Percentiles rank a stretch among this genome's conserved stretches.
phyloP scores from a whole-genome alignment of 371 early-diverging fungal genomes.

The Dentiscutata heterogama region DNA sequence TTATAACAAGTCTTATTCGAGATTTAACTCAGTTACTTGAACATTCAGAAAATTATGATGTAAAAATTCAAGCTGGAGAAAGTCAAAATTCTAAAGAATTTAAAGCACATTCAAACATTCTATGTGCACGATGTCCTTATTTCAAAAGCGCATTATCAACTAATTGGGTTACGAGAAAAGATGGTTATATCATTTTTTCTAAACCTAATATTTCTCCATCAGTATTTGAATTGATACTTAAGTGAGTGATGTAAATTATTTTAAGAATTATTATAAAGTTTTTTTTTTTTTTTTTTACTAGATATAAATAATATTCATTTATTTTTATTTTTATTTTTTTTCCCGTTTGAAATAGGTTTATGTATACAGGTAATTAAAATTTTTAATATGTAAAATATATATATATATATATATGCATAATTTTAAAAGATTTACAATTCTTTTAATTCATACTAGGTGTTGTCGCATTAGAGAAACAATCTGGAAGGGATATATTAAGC shows the following conservation, averaged over 20 bases:
- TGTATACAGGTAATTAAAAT: too few relatives aligned
- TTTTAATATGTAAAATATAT: too few relatives aligned
- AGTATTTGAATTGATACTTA: neutral
- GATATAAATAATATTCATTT: too few relatives aligned
- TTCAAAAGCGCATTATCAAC: neutral
- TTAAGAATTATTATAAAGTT: too few relatives aligned
- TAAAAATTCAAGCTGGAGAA: slow-evolving; percentile 10
- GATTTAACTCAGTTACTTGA: neutral
- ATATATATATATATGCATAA: too few relatives aligned
- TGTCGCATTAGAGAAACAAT: too few relatives aligned
- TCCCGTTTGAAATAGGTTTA: too few relatives aligned
- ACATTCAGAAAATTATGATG: neutral
- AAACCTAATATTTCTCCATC: neutral
- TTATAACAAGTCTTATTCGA: neutral
- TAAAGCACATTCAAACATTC: neutral
- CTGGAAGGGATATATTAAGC: too few relatives aligned
- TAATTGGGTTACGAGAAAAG: neutral
- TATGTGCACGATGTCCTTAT: slow-evolving; percentile 1
- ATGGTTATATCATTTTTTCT: neutral
- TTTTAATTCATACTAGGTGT: too few relatives aligned
- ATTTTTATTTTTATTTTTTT: too few relatives aligned
- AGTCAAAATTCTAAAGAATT: neutral
- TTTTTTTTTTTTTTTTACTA: too few relatives aligned
- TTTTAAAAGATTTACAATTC: too few relatives aligned
- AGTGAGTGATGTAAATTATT: neutral